Evolutionary conservation across 1,284 basidiomycete genomes (phyloP).

Genomic region (Cerioporus squamosus): DNA sequence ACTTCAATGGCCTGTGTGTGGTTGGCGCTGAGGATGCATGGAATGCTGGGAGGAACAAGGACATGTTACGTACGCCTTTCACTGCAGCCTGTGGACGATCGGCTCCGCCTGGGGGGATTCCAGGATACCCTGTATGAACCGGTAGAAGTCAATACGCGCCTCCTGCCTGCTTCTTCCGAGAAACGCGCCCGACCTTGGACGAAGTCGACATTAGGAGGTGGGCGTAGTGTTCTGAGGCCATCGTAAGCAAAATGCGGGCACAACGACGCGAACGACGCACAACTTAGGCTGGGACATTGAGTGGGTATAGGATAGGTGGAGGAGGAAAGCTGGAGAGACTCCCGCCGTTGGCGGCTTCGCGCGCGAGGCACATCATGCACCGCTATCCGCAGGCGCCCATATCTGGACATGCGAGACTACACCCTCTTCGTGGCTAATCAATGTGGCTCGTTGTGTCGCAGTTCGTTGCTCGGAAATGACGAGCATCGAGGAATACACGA

Average conservation of each 20-base stretch:
- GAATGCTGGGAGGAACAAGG: background rate
- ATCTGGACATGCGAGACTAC: background rate
- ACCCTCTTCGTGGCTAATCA: too few species aligned
- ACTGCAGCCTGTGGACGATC: conserved; percentile 79
- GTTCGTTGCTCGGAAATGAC: too few species aligned
- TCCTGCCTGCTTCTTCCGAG: conserved; percentile 3
- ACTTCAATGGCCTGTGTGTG: conserved; percentile 80
- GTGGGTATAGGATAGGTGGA: conserved; percentile 22
- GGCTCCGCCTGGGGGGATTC: conserved; percentile 71
- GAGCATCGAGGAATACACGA: too few species aligned
- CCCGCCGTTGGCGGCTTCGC: conserved; percentile 1
- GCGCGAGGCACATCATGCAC: conserved; percentile 25
- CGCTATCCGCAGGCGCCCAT: conserved; percentile 26
- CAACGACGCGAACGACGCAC: conserved; percentile 7
- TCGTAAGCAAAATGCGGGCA: background rate
- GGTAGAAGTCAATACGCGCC: conserved; percentile 13
- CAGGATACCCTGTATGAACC: conserved; percentile 67
- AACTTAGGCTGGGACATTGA: conserved; percentile 30
- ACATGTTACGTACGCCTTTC: conserved; percentile 69
- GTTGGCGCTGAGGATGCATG: background rate
- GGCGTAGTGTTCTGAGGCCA: conserved; percentile 65
- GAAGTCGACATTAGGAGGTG: conserved; percentile 83
- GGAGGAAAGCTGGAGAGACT: conserved; percentile 3
- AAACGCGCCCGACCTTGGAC: conserved; percentile 61
- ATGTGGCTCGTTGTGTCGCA: too few species aligned